Percentiles rank a stretch among this genome's conserved stretches.
Conservation (phyloP, 345 rosid genomes). For the Noccaea bulbosa region DNA sequence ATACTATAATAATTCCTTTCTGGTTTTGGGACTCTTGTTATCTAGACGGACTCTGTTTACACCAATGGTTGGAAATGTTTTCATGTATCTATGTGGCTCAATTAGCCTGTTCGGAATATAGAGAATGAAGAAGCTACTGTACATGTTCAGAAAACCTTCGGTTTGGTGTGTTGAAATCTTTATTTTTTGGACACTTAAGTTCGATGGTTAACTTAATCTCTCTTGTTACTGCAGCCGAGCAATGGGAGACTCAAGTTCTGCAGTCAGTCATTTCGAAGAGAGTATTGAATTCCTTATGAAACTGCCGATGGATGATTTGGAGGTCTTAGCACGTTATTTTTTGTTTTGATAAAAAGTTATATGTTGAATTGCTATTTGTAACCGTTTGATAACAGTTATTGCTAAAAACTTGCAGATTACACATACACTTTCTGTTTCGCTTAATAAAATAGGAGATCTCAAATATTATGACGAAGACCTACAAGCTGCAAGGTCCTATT, state of each 20-base stretch:
- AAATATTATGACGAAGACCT: conserved; percentile 87
- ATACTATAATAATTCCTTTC: not conserved
- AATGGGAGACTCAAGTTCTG: conserved; percentile 76
- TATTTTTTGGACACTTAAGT: not conserved
- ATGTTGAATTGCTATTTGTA: not conserved
- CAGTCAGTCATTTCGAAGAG: conserved; percentile 82
- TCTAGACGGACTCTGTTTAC: not conserved
- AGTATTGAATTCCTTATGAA: conserved; percentile 79
- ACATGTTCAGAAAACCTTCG: not conserved
- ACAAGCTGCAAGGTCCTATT: conserved; percentile 80
- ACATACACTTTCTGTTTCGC: conserved; percentile 94
- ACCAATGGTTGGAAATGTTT: conserved; percentile 7
- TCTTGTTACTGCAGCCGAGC: conserved; percentile 70
- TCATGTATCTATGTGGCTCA: conserved; percentile 2
- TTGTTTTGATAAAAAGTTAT: conserved; percentile 25
- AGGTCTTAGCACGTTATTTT: conserved; percentile 55
- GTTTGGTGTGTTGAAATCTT: conserved; percentile 26
- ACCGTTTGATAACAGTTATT: conserved; percentile 25
- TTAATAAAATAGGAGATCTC: conserved; percentile 94
- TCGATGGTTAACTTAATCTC: conserved; percentile 1
- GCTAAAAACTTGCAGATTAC: conserved; percentile 56
- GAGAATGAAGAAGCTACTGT: conserved; percentile 1
- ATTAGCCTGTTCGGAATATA: not conserved
- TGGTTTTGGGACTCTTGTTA: conserved; percentile 1
- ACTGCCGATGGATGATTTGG: conserved; percentile 74